Percentiles rank a stretch among this genome's conserved stretches.
phyloP scores from a whole-genome alignment of 2,329 filamentous ascomycete species.

The Colletotrichum costaricense region DNA sequence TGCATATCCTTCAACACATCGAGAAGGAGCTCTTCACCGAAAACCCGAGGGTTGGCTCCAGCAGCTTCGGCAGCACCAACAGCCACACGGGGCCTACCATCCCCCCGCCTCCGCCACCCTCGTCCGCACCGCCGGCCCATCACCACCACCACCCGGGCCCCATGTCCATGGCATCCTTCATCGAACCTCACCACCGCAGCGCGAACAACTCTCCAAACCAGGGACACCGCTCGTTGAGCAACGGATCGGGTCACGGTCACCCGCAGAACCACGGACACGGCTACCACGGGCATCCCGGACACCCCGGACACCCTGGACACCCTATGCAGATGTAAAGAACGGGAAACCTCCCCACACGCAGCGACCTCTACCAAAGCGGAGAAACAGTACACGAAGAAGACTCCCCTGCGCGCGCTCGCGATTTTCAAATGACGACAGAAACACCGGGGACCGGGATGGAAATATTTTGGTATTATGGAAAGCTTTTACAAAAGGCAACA shows the following conservation, averaged over 20 bases:
- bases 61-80: slow-evolving; percentile 56
- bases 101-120: slow-evolving; percentile 9
- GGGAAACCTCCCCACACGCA: not conserved
- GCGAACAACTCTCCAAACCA: slow-evolving; percentile 24
- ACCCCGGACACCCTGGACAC: not conserved
- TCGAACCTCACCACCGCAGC: slow-evolving; percentile 27
- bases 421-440: not conserved
- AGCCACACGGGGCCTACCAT: slow-evolving; percentile 37
- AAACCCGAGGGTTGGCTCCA: slow-evolving; percentile 32
- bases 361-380: too few relatives aligned
- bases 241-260: slow-evolving; percentile 11
- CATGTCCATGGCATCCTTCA: slow-evolving; percentile 24
- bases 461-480: not conserved
- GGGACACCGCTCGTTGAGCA: slow-evolving; percentile 20
- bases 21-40: slow-evolving; percentile 58
- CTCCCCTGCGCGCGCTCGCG: not conserved
- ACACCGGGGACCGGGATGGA: too few relatives aligned
- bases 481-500: not conserved
- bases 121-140: not conserved
- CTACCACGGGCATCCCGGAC: slow-evolving; percentile 14
- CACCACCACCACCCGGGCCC: slow-evolving; percentile 17
- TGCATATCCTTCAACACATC: slow-evolving; percentile 75
- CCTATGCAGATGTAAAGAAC: slow-evolving; percentile 18
- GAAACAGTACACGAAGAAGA: not conserved
- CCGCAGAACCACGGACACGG: not conserved